Conservation (phyloP, 164 flowering plant species). For the Paratinospora sagittata region DNA sequence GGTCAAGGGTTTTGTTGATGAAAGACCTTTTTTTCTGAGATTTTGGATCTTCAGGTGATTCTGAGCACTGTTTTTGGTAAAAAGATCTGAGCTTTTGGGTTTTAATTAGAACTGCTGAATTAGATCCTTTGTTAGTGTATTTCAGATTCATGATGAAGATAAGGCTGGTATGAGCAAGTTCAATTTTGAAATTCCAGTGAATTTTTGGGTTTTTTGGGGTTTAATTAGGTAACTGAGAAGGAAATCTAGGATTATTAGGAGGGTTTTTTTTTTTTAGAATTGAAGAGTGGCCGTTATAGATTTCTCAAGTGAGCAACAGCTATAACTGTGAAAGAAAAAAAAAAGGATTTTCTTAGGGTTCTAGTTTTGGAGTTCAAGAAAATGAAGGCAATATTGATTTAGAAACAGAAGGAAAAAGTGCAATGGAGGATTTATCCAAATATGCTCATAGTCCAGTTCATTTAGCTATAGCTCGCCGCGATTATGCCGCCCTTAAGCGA, state of each 20-base stretch:
- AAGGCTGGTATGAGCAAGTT: not conserved
- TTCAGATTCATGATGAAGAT: slow-evolving; percentile 6
- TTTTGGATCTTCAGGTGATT: not conserved
- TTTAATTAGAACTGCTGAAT: not conserved
- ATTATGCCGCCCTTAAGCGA: slow-evolving; percentile 51
- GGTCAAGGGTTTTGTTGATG: slow-evolving; percentile 8
- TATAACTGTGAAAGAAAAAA: not conserved
- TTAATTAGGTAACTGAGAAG: slow-evolving; percentile 4
- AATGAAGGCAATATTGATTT: slow-evolving; percentile 10
- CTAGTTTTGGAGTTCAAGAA: not conserved
- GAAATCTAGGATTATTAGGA: slow-evolving; percentile 7
- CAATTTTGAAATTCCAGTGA: not conserved
- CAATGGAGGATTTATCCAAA: slow-evolving; percentile 76
- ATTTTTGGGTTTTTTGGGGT: slow-evolving; percentile 5
- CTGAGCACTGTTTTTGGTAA: not conserved
- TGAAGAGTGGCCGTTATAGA: too few relatives aligned
- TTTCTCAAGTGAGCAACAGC: not conserved
- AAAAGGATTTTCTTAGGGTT: too few relatives aligned
- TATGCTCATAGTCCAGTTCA: slow-evolving; percentile 85
- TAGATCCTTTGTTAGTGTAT: not conserved
- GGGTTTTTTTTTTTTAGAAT: too few relatives aligned
- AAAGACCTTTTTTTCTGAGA: not conserved
- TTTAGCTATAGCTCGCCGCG: slow-evolving; percentile 64
- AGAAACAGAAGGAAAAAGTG: slow-evolving; percentile 7
- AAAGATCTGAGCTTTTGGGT: not conserved